Conservation (phyloP, 208 protist genomes). For the Wallacemonas sp. region DNA sequence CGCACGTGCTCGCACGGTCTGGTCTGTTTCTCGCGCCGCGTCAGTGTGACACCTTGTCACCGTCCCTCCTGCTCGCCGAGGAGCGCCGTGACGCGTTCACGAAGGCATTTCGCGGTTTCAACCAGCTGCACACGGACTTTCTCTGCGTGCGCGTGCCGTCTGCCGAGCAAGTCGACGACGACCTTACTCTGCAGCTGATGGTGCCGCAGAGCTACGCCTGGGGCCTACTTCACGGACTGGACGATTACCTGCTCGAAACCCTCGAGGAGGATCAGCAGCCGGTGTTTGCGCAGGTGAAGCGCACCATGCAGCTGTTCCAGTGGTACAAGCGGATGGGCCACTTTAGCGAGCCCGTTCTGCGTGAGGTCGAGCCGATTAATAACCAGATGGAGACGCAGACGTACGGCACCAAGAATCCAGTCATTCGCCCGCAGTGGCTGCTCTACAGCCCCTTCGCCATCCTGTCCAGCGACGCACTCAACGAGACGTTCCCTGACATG, state of each 20-base stretch:
- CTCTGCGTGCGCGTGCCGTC: slow-evolving; percentile 62
- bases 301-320: slow-evolving; percentile 79
- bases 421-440: slow-evolving; percentile 76
- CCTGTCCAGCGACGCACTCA: slow-evolving; percentile 61
- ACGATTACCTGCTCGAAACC: slow-evolving; percentile 87
- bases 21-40: slow-evolving; percentile 77
- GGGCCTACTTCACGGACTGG: slow-evolving; percentile 88
- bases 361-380: slow-evolving; percentile 74
- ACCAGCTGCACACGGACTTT: slow-evolving; percentile 67
- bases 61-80: slow-evolving; percentile 65
- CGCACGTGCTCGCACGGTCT: slow-evolving; percentile 81
- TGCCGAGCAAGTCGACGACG: slow-evolving; percentile 79
- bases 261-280: slow-evolving; percentile 82
- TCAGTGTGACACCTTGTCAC: slow-evolving; percentile 78
- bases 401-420: slow-evolving; percentile 69
- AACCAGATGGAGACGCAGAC: slow-evolving; percentile 82
- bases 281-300: slow-evolving; percentile 74
- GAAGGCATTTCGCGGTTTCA: slow-evolving; percentile 57
- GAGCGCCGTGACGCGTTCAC: slow-evolving; percentile 64
- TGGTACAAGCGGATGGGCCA: slow-evolving; percentile 89
- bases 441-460: slow-evolving; percentile 87
- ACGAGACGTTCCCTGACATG: slow-evolving; percentile 77
- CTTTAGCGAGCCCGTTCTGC: slow-evolving; percentile 69
- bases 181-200: slow-evolving; percentile 85
- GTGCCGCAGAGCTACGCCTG: slow-evolving; percentile 86